Conservation (phyloP, 2,329 filamentous ascomycete genomes). For the Metarhizium robertsii region DNA sequence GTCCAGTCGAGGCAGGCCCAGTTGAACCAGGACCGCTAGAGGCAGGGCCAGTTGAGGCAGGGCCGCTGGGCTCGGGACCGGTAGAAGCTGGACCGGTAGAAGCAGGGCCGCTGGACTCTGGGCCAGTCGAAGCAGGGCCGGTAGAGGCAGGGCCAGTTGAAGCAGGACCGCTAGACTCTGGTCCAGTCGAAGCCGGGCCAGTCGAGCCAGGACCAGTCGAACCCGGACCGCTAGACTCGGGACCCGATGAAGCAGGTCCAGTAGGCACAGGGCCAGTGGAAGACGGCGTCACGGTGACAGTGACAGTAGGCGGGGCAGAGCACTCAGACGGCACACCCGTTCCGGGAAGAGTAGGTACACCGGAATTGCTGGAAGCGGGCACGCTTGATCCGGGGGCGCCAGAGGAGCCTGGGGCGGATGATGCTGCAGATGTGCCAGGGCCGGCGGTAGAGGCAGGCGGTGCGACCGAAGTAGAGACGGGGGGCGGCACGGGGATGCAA, state of each 20-base stretch:
- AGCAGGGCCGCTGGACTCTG: neutral
- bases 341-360: no score
- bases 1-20: neutral
- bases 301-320: neutral
- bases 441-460: neutral
- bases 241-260: neutral
- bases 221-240: neutral
- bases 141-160: neutral
- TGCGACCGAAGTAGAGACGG: neutral
- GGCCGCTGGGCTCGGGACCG: neutral
- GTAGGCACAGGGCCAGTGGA: neutral
- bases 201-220: neutral
- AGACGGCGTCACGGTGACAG: neutral
- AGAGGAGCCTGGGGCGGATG: neutral
- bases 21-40: neutral
- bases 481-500: constrained; percentile 17
- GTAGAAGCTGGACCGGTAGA: neutral
- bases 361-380: no score
- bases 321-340: neutral
- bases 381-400: neutral
- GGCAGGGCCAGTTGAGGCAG: neutral
- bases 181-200: neutral
- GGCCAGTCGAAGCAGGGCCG: neutral
- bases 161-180: neutral
- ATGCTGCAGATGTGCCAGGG: neutral